Conservation (phyloP, 2,329 filamentous ascomycete genomes). For the Harringtonia lauricola region DNA sequence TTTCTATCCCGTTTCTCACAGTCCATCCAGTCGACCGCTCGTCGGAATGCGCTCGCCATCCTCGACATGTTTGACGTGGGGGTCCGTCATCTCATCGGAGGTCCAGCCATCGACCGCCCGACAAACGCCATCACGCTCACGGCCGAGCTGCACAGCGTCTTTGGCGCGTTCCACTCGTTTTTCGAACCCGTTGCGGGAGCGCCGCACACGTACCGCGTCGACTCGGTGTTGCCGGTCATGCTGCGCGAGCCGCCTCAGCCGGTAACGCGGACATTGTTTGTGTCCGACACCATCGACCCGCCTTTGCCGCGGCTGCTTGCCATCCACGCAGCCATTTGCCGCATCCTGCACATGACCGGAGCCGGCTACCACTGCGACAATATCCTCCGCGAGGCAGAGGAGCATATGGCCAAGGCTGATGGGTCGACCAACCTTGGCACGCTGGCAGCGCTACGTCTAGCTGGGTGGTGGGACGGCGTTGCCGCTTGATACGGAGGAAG, state of each 20-base stretch:
- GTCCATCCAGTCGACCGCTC: neutral
- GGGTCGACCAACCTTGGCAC: neutral
- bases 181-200: neutral
- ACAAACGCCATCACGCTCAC: conserved; percentile 1
- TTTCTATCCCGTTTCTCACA: neutral
- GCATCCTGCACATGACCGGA: neutral
- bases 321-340: neutral
- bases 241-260: neutral
- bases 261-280: neutral
- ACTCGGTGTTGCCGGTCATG: neutral
- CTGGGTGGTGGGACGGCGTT: neutral
- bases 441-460: neutral
- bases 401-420: neutral
- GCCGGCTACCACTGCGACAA: neutral
- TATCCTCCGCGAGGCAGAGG: neutral
- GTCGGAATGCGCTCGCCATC: neutral
- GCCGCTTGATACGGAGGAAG: neutral
- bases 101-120: neutral
- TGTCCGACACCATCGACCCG: neutral
- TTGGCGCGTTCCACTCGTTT: neutral
- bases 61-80: conserved; percentile 4
- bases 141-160: neutral
- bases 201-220: conserved; percentile 2
- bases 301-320: neutral
- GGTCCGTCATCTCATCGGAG: neutral